These are phyloP conservation scores for Nothophoma quercina DNA, from an alignment of 2,329 filamentous ascomycete species.

Conservation along the genomic window DNA sequence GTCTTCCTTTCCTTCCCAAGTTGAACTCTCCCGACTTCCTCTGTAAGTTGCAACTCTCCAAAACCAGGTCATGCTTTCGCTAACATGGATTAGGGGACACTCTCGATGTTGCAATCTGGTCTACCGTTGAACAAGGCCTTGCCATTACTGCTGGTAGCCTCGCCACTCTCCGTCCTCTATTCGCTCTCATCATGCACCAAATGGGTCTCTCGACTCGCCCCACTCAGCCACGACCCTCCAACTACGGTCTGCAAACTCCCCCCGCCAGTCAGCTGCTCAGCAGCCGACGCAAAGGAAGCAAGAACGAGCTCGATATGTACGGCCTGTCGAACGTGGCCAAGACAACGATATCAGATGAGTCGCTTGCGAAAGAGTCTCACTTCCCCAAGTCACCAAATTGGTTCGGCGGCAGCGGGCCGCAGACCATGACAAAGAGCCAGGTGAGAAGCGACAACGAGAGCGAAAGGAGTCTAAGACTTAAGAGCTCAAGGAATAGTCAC, in stretches of 20 bases:
- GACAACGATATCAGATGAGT: conserved; percentile 27
- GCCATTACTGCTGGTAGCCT: conserved; percentile 48
- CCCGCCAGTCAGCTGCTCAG: conserved; percentile 16
- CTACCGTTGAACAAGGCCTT: conserved; percentile 46
- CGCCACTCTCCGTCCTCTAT: conserved; percentile 46
- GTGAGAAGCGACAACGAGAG: conserved; percentile 30
- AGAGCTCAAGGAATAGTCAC: conserved; percentile 26
- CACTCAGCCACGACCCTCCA: conserved; percentile 29
- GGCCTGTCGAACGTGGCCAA: conserved; percentile 26
- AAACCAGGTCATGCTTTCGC: not conserved
- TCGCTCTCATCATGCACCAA: conserved; percentile 33
- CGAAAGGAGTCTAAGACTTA: conserved; percentile 31
- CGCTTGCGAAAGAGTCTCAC: not conserved
- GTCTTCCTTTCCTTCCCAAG: conserved; percentile 38
- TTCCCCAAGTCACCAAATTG: conserved; percentile 24
- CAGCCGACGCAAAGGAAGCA: conserved; percentile 25
- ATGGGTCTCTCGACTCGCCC: conserved; percentile 36
- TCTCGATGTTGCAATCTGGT: conserved; percentile 49
- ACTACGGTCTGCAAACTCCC: conserved; percentile 30
- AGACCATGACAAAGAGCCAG: conserved; percentile 19
- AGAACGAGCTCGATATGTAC: conserved; percentile 32
- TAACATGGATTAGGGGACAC: conserved; percentile 36
- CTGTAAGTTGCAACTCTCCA: conserved; percentile 24
- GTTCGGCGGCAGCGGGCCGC: conserved; percentile 15
- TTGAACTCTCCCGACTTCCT: conserved; percentile 45